Evolutionary conservation across 257 asterid species (phyloP).

Genomic region (Ehretia macrophylla): DNA sequence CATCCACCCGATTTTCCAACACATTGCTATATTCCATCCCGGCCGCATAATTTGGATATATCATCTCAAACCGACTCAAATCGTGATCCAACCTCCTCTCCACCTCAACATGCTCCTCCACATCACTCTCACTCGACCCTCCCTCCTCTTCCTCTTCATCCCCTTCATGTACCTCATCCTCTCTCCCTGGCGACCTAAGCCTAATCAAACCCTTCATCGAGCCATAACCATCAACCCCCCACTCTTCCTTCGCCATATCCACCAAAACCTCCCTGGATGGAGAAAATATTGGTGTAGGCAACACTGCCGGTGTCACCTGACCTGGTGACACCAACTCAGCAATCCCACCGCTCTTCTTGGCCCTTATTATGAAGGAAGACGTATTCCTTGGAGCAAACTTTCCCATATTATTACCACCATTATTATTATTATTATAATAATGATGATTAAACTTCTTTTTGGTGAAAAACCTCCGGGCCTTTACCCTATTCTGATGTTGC

Average conservation of each 20-base stretch:
- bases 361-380: slow-evolving; percentile 55
- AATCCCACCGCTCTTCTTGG: slow-evolving; percentile 80
- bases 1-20: slow-evolving; percentile 77
- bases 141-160: slow-evolving; percentile 65
- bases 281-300: slow-evolving; percentile 78
- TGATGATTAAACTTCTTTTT: slow-evolving; percentile 52
- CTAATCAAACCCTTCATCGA: slow-evolving; percentile 83
- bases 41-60: slow-evolving; percentile 44
- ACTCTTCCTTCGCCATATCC: slow-evolving; percentile 85
- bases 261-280: slow-evolving; percentile 76
- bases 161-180: slow-evolving; percentile 41
- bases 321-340: slow-evolving; percentile 75
- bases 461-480: slow-evolving; percentile 49
- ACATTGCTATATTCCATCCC: slow-evolving; percentile 52
- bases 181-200: slow-evolving; percentile 69
- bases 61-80: slow-evolving; percentile 80
- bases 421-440: slow-evolving; percentile 22
- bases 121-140: slow-evolving; percentile 81
- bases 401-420: slow-evolving; percentile 32
- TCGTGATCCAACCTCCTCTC: slow-evolving; percentile 84
- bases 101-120: slow-evolving; percentile 78
- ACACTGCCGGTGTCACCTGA: slow-evolving; percentile 69
- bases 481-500: slow-evolving; percentile 64
- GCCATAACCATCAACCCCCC: slow-evolving; percentile 93
- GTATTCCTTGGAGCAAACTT: slow-evolving; percentile 75